phyloP scores from a whole-genome alignment of 257 asterid genomes.

The Solanum lycopersicoides region DNA sequence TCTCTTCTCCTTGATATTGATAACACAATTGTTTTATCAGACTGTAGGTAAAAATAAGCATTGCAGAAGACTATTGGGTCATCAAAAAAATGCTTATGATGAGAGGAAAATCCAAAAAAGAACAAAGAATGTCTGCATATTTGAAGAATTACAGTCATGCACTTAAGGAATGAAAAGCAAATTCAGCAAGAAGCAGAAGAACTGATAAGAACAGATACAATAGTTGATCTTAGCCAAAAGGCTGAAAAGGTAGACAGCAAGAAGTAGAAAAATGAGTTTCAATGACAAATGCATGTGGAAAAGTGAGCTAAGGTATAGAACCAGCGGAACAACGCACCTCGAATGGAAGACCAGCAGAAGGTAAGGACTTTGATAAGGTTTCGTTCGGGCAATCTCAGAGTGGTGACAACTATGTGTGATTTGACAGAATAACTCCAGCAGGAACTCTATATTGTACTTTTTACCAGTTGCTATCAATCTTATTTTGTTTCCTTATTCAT shows the following conservation, averaged over 20 bases:
- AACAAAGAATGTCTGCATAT: not conserved
- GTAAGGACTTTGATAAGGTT: not conserved
- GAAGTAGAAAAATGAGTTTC: not conserved
- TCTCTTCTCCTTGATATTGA: not conserved
- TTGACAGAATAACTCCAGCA: not conserved
- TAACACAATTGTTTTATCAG: not conserved
- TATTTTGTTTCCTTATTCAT: slow-evolving; percentile 17
- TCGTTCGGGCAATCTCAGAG: not conserved
- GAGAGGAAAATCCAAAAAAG: not conserved
- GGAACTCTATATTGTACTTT: not conserved
- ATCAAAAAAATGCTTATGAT: not conserved
- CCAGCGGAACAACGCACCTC: not conserved
- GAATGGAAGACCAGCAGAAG: not conserved
- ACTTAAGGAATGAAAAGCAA: not conserved
- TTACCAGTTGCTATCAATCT: not conserved
- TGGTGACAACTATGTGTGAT: not conserved
- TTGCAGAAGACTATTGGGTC: not conserved
- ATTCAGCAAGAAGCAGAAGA: not conserved
- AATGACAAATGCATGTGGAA: not conserved
- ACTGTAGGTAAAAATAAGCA: not conserved
- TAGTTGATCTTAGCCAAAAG: slow-evolving; percentile 28
- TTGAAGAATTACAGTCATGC: not conserved
- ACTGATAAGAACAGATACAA: slow-evolving; percentile 13
- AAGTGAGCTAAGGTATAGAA: not conserved
- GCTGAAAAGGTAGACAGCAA: slow-evolving; percentile 6